Percentiles rank a stretch among this genome's conserved stretches.
Evolutionary conservation across 1,139 yeast species (phyloP).

Genomic region (Kluyveromyces marxianus): DNA sequence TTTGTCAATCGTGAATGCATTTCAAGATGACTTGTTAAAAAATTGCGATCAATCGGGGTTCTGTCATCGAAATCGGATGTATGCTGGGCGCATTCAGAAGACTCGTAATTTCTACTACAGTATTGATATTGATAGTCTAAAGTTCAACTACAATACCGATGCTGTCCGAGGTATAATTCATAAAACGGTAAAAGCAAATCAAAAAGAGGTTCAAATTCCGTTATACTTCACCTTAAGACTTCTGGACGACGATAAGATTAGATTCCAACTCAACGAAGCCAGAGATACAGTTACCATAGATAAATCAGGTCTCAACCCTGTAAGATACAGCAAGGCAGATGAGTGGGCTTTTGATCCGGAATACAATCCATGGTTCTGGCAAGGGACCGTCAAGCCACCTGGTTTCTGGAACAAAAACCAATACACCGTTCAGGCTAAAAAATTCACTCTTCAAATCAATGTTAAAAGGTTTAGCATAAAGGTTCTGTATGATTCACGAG

Average conservation of each 20-base stretch:
- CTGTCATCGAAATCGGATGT: slow-evolving; percentile 73
- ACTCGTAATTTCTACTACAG: slow-evolving; percentile 43
- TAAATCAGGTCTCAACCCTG: slow-evolving; percentile 14
- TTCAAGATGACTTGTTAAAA: slow-evolving; percentile 48
- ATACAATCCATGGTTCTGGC: slow-evolving; percentile 1
- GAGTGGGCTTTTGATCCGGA: slow-evolving; percentile 46
- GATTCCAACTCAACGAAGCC: slow-evolving; percentile 62
- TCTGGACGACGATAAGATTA: slow-evolving; percentile 43
- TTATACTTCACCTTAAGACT: slow-evolving; percentile 43
- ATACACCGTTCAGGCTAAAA: slow-evolving; percentile 39
- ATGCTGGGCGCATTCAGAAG: slow-evolving; percentile 43
- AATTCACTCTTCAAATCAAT: slow-evolving; percentile 37
- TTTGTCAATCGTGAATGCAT: slow-evolving; percentile 11
- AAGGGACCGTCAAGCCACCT: slow-evolving; percentile 8
- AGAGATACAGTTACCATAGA: slow-evolving; percentile 19
- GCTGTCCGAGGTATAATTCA: slow-evolving; percentile 19
- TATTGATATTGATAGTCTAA: slow-evolving; percentile 39
- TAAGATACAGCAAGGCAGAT: slow-evolving; percentile 54
- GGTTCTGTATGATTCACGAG: slow-evolving; percentile 38
- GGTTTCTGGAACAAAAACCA: slow-evolving; percentile 19
- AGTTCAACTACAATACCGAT: slow-evolving; percentile 21
- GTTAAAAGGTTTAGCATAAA: slow-evolving; percentile 48
- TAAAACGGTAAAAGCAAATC: slow-evolving; percentile 18
- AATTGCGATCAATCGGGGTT: slow-evolving; percentile 79
- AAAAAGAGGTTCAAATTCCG: slow-evolving; percentile 38